Evolutionary conservation across 2,329 filamentous ascomycete species (phyloP).

Genomic region (Sordariomycetes sp.): DNA sequence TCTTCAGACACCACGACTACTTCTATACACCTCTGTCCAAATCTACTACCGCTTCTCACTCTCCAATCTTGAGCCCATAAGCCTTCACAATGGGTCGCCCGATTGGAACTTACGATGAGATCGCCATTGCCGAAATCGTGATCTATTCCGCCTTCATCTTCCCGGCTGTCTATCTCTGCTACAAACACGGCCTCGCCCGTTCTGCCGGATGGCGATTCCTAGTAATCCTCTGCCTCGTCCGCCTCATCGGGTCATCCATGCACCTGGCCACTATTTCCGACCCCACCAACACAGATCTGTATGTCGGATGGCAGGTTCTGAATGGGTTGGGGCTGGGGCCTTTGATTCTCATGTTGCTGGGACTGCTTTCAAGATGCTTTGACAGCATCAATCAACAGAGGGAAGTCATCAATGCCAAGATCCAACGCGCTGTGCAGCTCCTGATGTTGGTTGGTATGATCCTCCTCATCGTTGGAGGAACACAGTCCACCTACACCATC

Average conservation of each 20-base stretch:
- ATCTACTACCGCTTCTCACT: not conserved
- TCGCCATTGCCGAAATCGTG: constrained; percentile 20
- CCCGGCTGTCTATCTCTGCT: constrained; percentile 31
- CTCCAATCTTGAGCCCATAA: not conserved
- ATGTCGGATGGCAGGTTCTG: constrained; percentile 20
- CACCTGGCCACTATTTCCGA: constrained; percentile 33
- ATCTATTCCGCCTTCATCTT: constrained; percentile 18
- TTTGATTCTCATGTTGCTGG: constrained; percentile 34
- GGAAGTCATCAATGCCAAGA: constrained; percentile 15
- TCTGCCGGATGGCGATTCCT: constrained; percentile 53
- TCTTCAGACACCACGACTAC: too few species aligned
- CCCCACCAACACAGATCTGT: constrained; percentile 30
- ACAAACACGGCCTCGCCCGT: constrained; percentile 39
- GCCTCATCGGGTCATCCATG: constrained; percentile 47
- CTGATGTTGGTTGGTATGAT: constrained; percentile 31
- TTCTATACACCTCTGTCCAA: too few species aligned
- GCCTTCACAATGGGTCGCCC: not conserved
- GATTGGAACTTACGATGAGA: not conserved
- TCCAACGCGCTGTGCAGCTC: constrained; percentile 26
- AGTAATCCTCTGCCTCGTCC: constrained; percentile 45
- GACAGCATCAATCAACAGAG: constrained; percentile 36
- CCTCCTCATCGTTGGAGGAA: constrained; percentile 21
- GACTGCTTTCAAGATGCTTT: constrained; percentile 24
- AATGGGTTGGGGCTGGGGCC: constrained; percentile 25
- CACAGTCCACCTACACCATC: constrained; percentile 13